Conservation (phyloP, 257 asterid genomes). For the Mitragyna speciosa region DNA sequence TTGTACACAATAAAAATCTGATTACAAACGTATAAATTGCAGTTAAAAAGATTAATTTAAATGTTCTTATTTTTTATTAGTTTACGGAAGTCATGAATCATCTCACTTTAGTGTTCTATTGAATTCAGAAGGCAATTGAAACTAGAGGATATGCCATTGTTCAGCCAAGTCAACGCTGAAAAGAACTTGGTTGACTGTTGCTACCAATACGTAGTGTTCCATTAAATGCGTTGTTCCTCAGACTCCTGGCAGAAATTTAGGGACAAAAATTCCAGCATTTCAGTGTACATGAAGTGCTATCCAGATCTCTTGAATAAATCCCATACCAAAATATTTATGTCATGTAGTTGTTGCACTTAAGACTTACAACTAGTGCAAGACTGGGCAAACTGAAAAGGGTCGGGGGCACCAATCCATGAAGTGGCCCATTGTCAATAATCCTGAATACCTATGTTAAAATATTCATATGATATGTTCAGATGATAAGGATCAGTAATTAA, state of each 20-base stretch:
- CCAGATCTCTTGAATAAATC: no score
- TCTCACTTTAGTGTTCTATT: conserved; percentile 63
- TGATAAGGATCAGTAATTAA: neutral
- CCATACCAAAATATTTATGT: no score
- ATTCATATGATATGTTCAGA: neutral
- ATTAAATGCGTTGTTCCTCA: conserved; percentile 70
- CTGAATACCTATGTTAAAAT: conserved; percentile 27
- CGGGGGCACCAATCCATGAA: conserved; percentile 66
- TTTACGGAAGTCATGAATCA: neutral
- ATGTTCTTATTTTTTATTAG: neutral
- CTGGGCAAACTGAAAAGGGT: conserved; percentile 61
- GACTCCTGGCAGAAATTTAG: conserved; percentile 47
- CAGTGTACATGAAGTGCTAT: neutral
- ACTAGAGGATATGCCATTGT: conserved; percentile 65
- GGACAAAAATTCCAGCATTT: no score
- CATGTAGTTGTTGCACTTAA: conserved; percentile 30
- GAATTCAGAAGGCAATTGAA: conserved; percentile 66
- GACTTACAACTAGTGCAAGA: conserved; percentile 58
- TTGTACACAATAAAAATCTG: neutral
- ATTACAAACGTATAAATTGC: neutral
- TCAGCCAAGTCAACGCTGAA: conserved; percentile 63
- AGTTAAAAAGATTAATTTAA: neutral
- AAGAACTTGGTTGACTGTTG: conserved; percentile 51
- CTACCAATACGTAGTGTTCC: conserved; percentile 64
- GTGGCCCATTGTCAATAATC: conserved; percentile 70